Evolutionary conservation across 495 filamentous ascomycete genomes (phyloP).

Genomic region (Hypoxylon perforatum): DNA sequence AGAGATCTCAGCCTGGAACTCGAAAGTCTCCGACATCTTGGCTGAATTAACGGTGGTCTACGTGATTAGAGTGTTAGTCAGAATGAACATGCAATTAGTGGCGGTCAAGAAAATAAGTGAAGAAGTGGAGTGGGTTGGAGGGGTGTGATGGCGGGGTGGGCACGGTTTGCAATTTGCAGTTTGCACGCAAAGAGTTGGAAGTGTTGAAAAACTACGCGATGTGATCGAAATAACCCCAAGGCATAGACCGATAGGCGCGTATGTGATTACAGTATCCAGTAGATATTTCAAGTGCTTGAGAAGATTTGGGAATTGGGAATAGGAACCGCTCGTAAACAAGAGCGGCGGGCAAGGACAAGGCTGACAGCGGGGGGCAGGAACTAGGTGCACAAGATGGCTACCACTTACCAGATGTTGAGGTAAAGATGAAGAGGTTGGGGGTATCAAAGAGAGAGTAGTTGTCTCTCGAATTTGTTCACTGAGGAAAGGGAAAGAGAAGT

Average conservation of each 20-base stretch:
- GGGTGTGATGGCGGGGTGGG: background rate
- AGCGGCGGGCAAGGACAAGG: slow-evolving; percentile 31
- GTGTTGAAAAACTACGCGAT: background rate
- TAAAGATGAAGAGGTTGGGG: slow-evolving; percentile 21
- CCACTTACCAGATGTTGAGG: slow-evolving; percentile 40
- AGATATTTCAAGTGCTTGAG: no score
- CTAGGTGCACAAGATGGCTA: background rate
- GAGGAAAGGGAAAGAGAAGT: slow-evolving; percentile 18
- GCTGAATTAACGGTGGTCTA: slow-evolving; percentile 9
- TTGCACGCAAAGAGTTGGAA: background rate
- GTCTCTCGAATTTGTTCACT: slow-evolving; percentile 20
- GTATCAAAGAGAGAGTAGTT: slow-evolving; percentile 36
- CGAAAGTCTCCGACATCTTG: slow-evolving; percentile 94
- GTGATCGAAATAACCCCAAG: background rate
- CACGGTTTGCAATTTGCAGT: no score
- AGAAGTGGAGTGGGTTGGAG: slow-evolving; percentile 6
- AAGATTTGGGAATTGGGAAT: background rate
- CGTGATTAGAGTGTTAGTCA: slow-evolving; percentile 13
- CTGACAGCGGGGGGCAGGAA: slow-evolving; percentile 26
- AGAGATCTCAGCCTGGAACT: slow-evolving; percentile 99
- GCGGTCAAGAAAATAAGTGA: slow-evolving; percentile 1
- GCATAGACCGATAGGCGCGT: background rate
- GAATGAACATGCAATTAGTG: background rate
- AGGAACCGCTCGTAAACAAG: background rate
- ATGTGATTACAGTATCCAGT: no score